phyloP scores from a whole-genome alignment of 139 green algal species.

The Tetraselmis striata region DNA sequence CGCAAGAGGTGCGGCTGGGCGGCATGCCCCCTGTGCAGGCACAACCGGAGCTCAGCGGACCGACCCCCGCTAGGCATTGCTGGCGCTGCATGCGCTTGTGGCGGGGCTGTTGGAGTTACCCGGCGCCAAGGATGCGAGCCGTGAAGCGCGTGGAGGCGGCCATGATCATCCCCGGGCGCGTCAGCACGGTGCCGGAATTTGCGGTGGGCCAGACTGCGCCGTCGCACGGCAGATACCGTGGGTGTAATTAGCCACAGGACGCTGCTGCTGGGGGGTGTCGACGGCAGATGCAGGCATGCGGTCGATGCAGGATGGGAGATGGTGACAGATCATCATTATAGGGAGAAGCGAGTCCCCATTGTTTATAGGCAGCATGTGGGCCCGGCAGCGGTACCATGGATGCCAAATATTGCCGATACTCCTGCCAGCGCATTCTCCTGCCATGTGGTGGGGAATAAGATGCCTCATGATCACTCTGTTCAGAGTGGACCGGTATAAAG shows the following conservation, averaged over 20 bases:
- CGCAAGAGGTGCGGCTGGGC: constrained; percentile 19
- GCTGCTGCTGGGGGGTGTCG: too few relatives aligned
- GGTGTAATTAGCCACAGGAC: too few relatives aligned
- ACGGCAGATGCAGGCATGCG: too few relatives aligned
- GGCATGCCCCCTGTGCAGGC: constrained; percentile 16
- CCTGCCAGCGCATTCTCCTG: neutral
- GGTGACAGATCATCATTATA: too few relatives aligned
- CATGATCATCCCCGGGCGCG: constrained; percentile 28
- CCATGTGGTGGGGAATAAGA: neutral
- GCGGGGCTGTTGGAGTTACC: neutral
- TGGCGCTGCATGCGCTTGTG: too few relatives aligned
- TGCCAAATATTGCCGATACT: neutral
- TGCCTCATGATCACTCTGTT: too few relatives aligned
- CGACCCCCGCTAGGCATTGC: too few relatives aligned
- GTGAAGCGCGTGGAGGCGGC: constrained; percentile 24
- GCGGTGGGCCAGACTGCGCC: constrained; percentile 13
- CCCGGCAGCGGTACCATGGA: neutral
- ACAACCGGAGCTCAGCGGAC: too few relatives aligned
- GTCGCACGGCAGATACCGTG: too few relatives aligned
- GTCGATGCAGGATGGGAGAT: too few relatives aligned
- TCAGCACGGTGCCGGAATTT: constrained; percentile 14
- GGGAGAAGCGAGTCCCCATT: too few relatives aligned
- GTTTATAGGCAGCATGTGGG: too few relatives aligned
- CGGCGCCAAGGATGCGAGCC: constrained; percentile 7
- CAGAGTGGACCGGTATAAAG: neutral